Evolutionary conservation across 805 yeast genomes (phyloP), one percentile per base, ranked within the genome.

Genomic region (Lipomyces yamadae): DNA sequence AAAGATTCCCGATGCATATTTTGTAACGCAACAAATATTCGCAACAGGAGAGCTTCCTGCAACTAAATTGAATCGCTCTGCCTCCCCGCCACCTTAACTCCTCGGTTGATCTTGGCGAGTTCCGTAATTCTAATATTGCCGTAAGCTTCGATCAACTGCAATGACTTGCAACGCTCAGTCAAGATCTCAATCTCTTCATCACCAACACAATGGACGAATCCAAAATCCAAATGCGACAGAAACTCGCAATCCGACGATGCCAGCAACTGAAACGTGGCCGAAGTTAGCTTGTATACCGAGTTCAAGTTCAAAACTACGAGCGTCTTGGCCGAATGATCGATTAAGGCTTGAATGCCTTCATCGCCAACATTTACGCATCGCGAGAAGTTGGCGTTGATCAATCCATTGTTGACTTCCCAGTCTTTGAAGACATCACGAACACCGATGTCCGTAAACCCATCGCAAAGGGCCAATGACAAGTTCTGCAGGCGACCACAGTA

Each of bases 131-230:
- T 80, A 74, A 89, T 90, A 74, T 89, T 82, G 1, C 70, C 69
- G 50, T 65, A 61, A 10, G 65, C 67, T 72, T 91, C 96, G 63
- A 94, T 75, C 15, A 90, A 81, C 57, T 83, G 81, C 64, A 94
- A 77, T 58, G 84, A 84, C 0, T 87, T 84, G 69, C 95, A 90
- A 10, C 84, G 81, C 34, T 82, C 78, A 2, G 89, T 83, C 29
- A 92, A 72, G 35, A 83, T 73, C 33, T 84, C 84, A n/a, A 93
- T 76, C 0, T 86, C 83, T 24, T 81, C 83, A 76, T 94, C 91
- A 74, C 92, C 92, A 11, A 91, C 84, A 29, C 86, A 81, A 52
- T 96, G 81, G 2, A 92, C 90, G 77, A 94, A 94, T 0, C 98
- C 96, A 13, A 87, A 74, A 76, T 94, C 95, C 18, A 91, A 72